Conservation (phyloP, 768 basidiomycete genomes). For the Hemileccinum impolitum region DNA sequence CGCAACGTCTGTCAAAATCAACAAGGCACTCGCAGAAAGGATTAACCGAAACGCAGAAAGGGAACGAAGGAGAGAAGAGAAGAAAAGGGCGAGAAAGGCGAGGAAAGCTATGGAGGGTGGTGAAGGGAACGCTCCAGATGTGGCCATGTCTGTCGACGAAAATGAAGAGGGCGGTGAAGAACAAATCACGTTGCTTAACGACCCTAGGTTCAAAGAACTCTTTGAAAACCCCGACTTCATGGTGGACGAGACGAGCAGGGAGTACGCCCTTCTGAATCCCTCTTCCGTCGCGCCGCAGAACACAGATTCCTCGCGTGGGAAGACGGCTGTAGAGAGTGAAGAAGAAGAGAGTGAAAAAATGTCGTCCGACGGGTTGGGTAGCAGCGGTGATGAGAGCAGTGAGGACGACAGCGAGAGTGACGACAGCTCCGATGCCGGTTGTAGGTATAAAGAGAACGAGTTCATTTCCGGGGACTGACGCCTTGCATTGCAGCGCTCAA, state of each 20-base stretch:
- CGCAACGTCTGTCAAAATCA: conserved; percentile 39
- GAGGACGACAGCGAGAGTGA: conserved; percentile 43
- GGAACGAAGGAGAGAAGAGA: conserved; percentile 52
- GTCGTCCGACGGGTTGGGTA: conserved; percentile 55
- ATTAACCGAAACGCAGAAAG: conserved; percentile 55
- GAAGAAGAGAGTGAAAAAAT: conserved; percentile 79
- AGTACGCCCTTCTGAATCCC: conserved; percentile 92
- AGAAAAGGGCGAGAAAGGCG: conserved; percentile 45
- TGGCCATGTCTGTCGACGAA: conserved; percentile 29
- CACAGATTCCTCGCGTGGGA: conserved; percentile 37
- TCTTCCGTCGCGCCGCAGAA: conserved; percentile 64
- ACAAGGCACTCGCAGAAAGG: conserved; percentile 85
- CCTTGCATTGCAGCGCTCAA: conserved; percentile 40
- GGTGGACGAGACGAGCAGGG: conserved; percentile 84
- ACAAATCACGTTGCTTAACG: conserved; percentile 58
- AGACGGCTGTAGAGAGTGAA: conserved; percentile 85
- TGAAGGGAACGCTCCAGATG: conserved; percentile 25
- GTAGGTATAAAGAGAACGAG: conserved; percentile 31
- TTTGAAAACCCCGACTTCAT: conserved; percentile 91
- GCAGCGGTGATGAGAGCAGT: conserved; percentile 39
- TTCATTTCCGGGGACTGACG: conserved; percentile 16
- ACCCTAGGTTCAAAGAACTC: conserved; percentile 85
- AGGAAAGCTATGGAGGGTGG: conserved; percentile 37
- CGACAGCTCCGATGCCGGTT: conserved; percentile 59
- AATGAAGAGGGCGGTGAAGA: conserved; percentile 14